Evolutionary conservation across 75 land plant species (phyloP).

Genomic region (Sequoiadendron giganteum): DNA sequence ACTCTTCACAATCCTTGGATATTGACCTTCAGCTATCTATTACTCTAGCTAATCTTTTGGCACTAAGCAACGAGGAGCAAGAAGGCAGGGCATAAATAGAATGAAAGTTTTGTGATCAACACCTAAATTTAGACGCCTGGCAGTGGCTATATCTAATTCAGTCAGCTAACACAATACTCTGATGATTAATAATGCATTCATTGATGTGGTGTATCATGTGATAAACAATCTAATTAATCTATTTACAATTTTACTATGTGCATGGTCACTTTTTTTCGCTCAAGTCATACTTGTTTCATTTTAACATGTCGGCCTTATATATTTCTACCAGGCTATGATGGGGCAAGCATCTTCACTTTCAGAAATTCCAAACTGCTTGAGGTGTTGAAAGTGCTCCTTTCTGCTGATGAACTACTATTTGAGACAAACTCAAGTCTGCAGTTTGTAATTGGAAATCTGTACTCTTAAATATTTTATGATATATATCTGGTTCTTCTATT

Average conservation of each 20-base stretch:
- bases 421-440: neutral
- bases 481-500: neutral
- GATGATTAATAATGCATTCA: neutral
- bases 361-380: slow-evolving; percentile 40
- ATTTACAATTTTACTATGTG: neutral
- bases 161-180: neutral
- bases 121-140: neutral
- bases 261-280: neutral
- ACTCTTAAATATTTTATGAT: neutral
- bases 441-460: neutral
- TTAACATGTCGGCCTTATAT: slow-evolving; percentile 6
- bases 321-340: neutral
- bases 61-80: neutral
- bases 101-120: neutral
- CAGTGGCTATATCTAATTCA: neutral
- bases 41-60: neutral
- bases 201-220: neutral
- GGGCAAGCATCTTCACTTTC: slow-evolving; percentile 13
- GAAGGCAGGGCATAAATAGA: neutral
- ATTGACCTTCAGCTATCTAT: neutral
- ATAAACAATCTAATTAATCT: neutral
- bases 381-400: slow-evolving; percentile 30
- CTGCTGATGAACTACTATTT: neutral
- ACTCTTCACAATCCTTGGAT: neutral
- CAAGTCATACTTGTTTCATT: neutral